These are phyloP conservation scores for Leishmania braziliensis DNA, from an alignment of 208 protist species.

Conservation along the genomic window DNA sequence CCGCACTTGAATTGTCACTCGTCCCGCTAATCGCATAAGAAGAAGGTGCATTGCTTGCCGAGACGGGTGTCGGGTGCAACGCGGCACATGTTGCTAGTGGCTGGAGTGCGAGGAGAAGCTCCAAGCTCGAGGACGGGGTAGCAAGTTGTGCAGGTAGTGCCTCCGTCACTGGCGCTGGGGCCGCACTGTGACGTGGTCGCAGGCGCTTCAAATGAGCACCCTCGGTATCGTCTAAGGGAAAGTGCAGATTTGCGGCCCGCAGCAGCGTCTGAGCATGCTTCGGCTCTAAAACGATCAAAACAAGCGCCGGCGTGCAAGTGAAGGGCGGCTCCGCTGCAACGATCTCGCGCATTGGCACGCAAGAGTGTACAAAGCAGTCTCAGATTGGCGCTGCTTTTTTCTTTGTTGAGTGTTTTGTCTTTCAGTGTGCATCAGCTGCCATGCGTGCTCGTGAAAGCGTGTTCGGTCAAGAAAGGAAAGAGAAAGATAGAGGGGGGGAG, in stretches of 20 bases:
- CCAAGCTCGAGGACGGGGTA: background rate
- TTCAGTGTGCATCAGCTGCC: background rate
- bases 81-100: background rate
- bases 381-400: background rate
- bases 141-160: background rate
- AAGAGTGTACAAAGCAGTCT: background rate
- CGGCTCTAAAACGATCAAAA: constrained; percentile 40
- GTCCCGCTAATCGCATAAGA: background rate
- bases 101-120: constrained; percentile 14
- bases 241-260: constrained; percentile 56
- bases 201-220: constrained; percentile 80
- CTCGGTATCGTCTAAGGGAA: constrained; percentile 37
- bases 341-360: constrained; percentile 51
- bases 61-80: background rate
- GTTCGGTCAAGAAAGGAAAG: background rate
- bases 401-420: background rate
- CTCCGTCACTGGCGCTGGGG: background rate
- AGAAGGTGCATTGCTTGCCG: background rate
- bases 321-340: constrained; percentile 45
- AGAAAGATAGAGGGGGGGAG: background rate
- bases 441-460: background rate
- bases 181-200: constrained; percentile 26
- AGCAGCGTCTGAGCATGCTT: constrained; percentile 48
- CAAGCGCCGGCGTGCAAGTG: constrained; percentile 45
- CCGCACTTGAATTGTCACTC: background rate